phyloP scores from a whole-genome alignment of 1,284 basidiomycete genomes.

The Ceratobasidium sp. region DNA sequence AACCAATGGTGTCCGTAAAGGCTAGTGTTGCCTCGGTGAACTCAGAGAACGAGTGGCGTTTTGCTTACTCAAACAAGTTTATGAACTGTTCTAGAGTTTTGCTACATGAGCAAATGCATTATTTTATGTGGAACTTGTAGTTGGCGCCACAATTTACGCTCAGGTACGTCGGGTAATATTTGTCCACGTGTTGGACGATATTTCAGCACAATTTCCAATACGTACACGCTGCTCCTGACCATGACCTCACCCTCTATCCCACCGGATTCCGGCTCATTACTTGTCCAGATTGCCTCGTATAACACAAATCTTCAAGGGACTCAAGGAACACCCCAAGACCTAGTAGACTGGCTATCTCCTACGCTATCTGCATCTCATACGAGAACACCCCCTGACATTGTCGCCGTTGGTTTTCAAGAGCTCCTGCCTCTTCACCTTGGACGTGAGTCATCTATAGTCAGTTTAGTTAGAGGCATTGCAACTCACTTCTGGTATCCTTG shows the following conservation, averaged over 20 bases:
- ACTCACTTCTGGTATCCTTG: not conserved
- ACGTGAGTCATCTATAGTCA: conserved; percentile 63
- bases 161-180: conserved; percentile 27
- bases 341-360: conserved; percentile 86
- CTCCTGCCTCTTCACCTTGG: conserved; percentile 85
- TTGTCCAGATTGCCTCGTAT: conserved; percentile 87
- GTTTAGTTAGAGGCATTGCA: conserved; percentile 25
- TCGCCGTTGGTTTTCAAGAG: conserved; percentile 92
- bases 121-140: not conserved
- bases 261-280: not conserved
- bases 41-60: no score
- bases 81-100: no score
- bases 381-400: conserved; percentile 73
- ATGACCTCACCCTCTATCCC: conserved; percentile 27
- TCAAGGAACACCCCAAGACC: conserved; percentile 78
- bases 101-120: no score
- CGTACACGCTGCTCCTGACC: conserved; percentile 69
- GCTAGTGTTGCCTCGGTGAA: no score
- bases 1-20: no score
- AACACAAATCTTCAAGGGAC: conserved; percentile 85
- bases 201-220: conserved; percentile 76
- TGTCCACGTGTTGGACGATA: conserved; percentile 59
- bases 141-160: no score
- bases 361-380: conserved; percentile 75
- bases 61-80: no score